phyloP scores from a whole-genome alignment of 352 stramenopile genomes.

The Peronospora destructor region DNA sequence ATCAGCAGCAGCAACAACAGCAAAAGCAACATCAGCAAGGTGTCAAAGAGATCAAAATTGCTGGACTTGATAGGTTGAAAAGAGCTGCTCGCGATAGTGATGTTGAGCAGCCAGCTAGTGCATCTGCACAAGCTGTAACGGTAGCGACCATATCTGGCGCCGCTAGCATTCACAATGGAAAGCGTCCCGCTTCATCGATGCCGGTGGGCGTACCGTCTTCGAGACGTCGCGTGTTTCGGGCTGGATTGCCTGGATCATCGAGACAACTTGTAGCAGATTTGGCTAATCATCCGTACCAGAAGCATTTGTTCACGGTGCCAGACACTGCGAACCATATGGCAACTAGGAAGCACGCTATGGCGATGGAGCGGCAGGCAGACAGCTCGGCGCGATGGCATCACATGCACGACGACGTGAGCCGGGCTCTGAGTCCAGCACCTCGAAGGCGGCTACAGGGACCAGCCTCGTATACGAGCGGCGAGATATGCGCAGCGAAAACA shows the following conservation, averaged over 20 bases:
- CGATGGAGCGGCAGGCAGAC: slow-evolving; percentile 29
- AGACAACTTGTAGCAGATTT: slow-evolving; percentile 20
- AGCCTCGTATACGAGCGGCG: slow-evolving; percentile 27
- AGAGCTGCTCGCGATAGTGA: slow-evolving; percentile 5
- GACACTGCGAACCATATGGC: neutral
- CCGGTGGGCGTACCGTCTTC: slow-evolving; percentile 2
- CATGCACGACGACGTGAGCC: slow-evolving; percentile 71
- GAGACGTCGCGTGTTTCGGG: slow-evolving; percentile 17
- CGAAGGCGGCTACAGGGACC: slow-evolving; percentile 23
- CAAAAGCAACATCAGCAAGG: slow-evolving; percentile 10
- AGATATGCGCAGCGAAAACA: slow-evolving; percentile 26
- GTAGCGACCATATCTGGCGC: neutral
- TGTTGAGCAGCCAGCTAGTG: slow-evolving; percentile 7
- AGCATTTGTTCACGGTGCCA: slow-evolving; percentile 10
- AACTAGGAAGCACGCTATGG: slow-evolving; percentile 6
- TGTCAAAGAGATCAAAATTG: slow-evolving; percentile 15
- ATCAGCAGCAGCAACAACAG: slow-evolving; percentile 14
- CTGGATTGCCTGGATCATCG: slow-evolving; percentile 19
- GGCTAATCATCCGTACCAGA: slow-evolving; percentile 14
- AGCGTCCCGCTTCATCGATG: slow-evolving; percentile 10
- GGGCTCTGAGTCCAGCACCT: slow-evolving; percentile 32
- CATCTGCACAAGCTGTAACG: slow-evolving; percentile 1
- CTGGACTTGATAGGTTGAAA: slow-evolving; percentile 7
- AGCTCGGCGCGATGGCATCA: slow-evolving; percentile 46
- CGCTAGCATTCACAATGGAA: slow-evolving; percentile 5